phyloP scores from a whole-genome alignment of 2,329 filamentous ascomycete species.

The Blastomyces percursus region DNA sequence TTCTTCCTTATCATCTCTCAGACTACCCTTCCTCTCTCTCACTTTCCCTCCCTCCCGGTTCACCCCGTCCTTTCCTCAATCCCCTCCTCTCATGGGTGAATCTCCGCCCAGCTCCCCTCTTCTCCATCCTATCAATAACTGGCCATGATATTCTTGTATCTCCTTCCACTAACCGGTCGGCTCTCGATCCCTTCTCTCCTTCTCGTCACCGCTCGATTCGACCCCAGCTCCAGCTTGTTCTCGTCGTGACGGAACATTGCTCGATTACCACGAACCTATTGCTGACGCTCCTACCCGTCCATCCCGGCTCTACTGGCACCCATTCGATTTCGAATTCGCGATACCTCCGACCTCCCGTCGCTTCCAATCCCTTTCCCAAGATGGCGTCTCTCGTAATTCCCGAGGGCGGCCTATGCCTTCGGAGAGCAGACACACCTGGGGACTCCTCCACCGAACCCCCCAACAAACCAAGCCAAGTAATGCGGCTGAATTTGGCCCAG shows the following conservation, averaged over 20 bases:
- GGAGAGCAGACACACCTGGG: constrained; percentile 21
- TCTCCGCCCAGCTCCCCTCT: constrained; percentile 4
- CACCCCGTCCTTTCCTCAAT: background rate
- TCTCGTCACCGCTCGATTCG: background rate
- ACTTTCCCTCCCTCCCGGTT: constrained; percentile 9
- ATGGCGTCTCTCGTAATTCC: constrained; percentile 31
- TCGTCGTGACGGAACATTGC: background rate
- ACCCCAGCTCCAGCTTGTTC: constrained; percentile 6
- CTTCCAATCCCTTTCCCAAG: constrained; percentile 8
- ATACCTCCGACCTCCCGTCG: constrained; percentile 11
- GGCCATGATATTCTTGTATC: constrained; percentile 6
- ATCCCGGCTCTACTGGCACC: constrained; percentile 17
- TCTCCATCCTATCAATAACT: constrained; percentile 5
- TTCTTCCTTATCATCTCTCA: background rate
- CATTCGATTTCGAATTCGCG: constrained; percentile 16
- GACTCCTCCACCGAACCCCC: constrained; percentile 20
- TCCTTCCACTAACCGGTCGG: constrained; percentile 1
- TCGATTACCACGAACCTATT: constrained; percentile 2
- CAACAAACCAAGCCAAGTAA: constrained; percentile 32
- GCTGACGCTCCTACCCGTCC: constrained; percentile 2
- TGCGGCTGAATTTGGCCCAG: constrained; percentile 38
- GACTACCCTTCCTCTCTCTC: background rate
- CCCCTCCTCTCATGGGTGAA: background rate
- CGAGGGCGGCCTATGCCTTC: constrained; percentile 32
- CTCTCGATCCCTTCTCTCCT: constrained; percentile 5